Evolutionary conservation across 1,284 basidiomycete genomes (phyloP).

Genomic region (Cutaneotrichosporon sp.): DNA sequence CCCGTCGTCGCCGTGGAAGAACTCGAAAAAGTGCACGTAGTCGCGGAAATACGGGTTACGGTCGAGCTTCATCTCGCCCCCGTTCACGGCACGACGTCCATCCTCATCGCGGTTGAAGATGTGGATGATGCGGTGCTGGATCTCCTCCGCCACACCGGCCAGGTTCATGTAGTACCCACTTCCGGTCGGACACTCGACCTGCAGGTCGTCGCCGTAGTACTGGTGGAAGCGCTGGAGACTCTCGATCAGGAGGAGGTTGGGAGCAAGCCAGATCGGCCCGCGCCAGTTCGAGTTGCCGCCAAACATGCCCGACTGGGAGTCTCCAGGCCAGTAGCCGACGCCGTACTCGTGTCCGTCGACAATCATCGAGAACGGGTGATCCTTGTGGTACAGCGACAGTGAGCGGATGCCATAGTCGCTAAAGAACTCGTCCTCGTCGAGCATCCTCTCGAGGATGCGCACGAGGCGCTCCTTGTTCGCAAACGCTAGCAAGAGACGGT

Average conservation of each 20-base stretch:
- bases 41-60: constrained; percentile 94
- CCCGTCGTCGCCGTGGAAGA: constrained; percentile 92
- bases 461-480: constrained; percentile 87
- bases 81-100: constrained; percentile 85
- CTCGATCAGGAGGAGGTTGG: constrained; percentile 69
- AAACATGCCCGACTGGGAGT: constrained; percentile 88
- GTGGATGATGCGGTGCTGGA: constrained; percentile 93
- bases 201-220: constrained; percentile 84
- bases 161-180: constrained; percentile 95
- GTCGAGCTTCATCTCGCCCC: constrained; percentile 82
- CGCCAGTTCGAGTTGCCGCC: constrained; percentile 96
- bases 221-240: constrained; percentile 91
- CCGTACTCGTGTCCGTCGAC: constrained; percentile 89
- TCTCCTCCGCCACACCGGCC: constrained; percentile 88
- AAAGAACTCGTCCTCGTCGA: constrained; percentile 94
- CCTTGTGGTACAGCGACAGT: constrained; percentile 85
- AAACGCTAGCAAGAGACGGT: constrained; percentile 83
- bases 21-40: constrained; percentile 63
- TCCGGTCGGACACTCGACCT: constrained; percentile 92
- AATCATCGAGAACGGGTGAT: constrained; percentile 90
- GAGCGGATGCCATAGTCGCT: constrained; percentile 93
- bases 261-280: constrained; percentile 80
- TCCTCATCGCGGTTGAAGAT: constrained; percentile 88
- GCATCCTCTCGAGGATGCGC: constrained; percentile 89
- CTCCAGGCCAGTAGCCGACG: constrained; percentile 96